Evolutionary conservation across 164 flowering plant genomes (phyloP), one percentile per base, ranked within the genome.

Genomic region (Tetrastigma voinierianum): DNA sequence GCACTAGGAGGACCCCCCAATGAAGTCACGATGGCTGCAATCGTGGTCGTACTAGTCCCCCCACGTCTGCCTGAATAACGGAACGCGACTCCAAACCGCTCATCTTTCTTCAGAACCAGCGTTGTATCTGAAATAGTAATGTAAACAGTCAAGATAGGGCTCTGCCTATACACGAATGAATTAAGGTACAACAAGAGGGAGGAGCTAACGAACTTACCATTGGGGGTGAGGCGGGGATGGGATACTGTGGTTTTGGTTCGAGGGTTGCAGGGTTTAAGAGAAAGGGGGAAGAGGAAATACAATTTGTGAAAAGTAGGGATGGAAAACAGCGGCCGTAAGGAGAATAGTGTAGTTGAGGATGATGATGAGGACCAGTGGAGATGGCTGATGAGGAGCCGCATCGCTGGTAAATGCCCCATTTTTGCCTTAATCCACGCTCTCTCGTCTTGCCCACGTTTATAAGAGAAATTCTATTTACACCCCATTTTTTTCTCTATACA

Each of bases 11-110:
- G 86, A 32, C 96, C 96, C 11, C 97, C 97, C 47, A 89, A 9
- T 7, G 97, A 84, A 56, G 99, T 95, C 3, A 95, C 96, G 66
- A 95, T 90, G 49, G 99, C 96, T 0, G 94, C 98, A 80, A 95
- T 95, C 0, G 98, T 91, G 70, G 67, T 67, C n/a, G 66, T 32
- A 47, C 74, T 83, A 15, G 80, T 54, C 47, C 21, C 46, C 64
- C 51, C 78, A 13, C n/a, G 57, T 10, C 10, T 57, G 43, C 10
- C 14, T 23, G 58, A 15, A 17, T 51, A 21, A 61, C 23, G 20
- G 62, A 40, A 44, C 46, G 64, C 5, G 46, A 55, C 21, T 57
- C 66, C 53, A 82, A n/a, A 60, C 10, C 87, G 75, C 71, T 88
- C 87, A 62, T 82, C 88, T 61, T 62, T 73, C 11, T 72, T 71